Evolutionary conservation across 495 filamentous ascomycete species (phyloP).

Genomic region (Patellaria atrata): DNA sequence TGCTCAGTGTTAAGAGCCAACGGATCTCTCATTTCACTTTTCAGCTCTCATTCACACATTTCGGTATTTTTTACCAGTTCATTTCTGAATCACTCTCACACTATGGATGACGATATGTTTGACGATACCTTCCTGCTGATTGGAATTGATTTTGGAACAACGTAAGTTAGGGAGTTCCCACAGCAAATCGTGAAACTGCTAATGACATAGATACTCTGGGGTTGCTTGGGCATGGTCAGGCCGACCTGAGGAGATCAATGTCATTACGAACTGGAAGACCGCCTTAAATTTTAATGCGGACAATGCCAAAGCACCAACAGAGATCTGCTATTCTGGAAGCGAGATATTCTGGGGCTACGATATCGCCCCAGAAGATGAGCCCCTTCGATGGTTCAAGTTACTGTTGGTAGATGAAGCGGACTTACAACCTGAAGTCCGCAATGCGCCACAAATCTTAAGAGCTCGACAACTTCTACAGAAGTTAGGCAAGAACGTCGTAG

Average conservation of each 20-base stretch:
- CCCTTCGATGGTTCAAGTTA: conserved; percentile 11
- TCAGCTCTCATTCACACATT: too few relatives aligned
- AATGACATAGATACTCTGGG: conserved; percentile 7
- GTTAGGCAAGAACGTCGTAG: conserved; percentile 2
- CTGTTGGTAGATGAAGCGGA: conserved; percentile 6
- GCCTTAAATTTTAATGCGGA: conserved; percentile 3
- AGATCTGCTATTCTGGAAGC: conserved; percentile 4
- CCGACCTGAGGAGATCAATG: conserved; percentile 5
- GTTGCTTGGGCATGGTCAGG: conserved; percentile 7
- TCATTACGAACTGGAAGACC: conserved; percentile 8
- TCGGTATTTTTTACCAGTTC: too few relatives aligned
- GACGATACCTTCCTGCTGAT: conserved; percentile 10
- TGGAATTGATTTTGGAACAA: conserved; percentile 16
- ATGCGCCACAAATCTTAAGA: background rate
- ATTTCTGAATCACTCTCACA: too few relatives aligned
- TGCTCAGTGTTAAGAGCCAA: too few relatives aligned
- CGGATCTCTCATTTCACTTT: too few relatives aligned
- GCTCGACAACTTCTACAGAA: conserved; percentile 2
- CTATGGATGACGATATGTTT: too few relatives aligned
- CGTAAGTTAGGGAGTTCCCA: conserved; percentile 4
- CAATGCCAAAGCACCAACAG: conserved; percentile 4
- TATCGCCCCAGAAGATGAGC: conserved; percentile 2
- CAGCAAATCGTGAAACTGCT: background rate
- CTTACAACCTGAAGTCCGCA: background rate
- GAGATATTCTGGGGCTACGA: conserved; percentile 7